Conservation (phyloP, 2,329 filamentous ascomycete genomes). For the Curvularia lunata region DNA sequence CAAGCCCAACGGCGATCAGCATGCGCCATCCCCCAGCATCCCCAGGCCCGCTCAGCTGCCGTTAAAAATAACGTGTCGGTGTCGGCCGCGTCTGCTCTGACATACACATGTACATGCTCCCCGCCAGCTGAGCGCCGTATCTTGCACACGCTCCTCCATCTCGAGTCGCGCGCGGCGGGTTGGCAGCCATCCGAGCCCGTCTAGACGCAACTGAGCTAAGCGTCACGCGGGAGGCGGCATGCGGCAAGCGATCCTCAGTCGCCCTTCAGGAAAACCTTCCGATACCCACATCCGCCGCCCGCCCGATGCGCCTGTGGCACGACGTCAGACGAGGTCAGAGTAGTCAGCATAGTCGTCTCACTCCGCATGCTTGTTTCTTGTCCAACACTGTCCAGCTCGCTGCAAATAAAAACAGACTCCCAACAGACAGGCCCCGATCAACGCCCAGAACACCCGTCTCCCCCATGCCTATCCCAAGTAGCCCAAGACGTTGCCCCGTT, state of each 20-base stretch:
- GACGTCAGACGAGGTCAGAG: conserved; percentile 8
- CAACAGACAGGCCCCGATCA: background rate
- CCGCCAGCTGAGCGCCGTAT: background rate
- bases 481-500: background rate
- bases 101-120: too few species aligned
- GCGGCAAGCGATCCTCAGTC: background rate
- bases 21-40: conserved; percentile 9
- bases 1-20: conserved; percentile 25
- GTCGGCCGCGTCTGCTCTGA: conserved; percentile 23
- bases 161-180: background rate
- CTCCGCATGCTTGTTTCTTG: background rate
- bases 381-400: too few species aligned
- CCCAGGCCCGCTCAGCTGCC: conserved; percentile 14
- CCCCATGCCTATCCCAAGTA: background rate
- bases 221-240: conserved; percentile 1
- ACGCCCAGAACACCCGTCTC: background rate
- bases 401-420: too few species aligned
- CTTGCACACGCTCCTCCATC: background rate
- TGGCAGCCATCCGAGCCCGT: background rate
- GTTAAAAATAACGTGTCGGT: conserved; percentile 22
- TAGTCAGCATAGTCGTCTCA: background rate
- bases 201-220: background rate
- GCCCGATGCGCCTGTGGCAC: conserved; percentile 8
- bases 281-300: conserved; percentile 3
- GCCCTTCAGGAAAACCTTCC: conserved; percentile 1